Evolutionary conservation across 176 grass and related monocot species (phyloP).

Genomic region (Eragrostis nindensis): DNA sequence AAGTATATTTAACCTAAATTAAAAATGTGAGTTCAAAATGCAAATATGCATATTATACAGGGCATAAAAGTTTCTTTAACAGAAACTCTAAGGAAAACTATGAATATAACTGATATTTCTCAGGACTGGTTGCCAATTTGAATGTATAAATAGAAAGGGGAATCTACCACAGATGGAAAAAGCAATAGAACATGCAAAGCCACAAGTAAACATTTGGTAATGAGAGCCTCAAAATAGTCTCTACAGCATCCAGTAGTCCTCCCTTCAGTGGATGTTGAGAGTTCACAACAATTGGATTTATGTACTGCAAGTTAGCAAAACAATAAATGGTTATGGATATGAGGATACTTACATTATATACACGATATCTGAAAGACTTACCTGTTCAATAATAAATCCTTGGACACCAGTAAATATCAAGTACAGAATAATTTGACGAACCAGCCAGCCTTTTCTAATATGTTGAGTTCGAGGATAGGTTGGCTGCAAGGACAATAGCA

Average conservation of each 20-base stretch:
- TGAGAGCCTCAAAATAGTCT: constrained; percentile 91
- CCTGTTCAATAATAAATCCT: constrained; percentile 98
- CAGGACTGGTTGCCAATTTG: background rate
- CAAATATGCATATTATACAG: background rate
- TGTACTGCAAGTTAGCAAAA: constrained; percentile 72
- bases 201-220: constrained; percentile 94
- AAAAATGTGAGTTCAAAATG: background rate
- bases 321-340: constrained; percentile 8
- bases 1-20: constrained; percentile 92
- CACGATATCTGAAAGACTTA: constrained; percentile 45
- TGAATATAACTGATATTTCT: background rate
- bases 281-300: constrained; percentile 94
- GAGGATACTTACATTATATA: constrained; percentile 14
- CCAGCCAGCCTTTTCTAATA: constrained; percentile 89
- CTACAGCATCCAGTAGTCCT: constrained; percentile 76
- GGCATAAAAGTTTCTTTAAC: background rate
- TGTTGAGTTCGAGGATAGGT: constrained; percentile 72
- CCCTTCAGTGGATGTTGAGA: constrained; percentile 96
- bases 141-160: constrained; percentile 20
- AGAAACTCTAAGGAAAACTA: background rate
- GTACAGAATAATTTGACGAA: constrained; percentile 86
- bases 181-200: constrained; percentile 99
- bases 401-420: constrained; percentile 91
- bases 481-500: constrained; percentile 52
- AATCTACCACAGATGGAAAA: constrained; percentile 97